Evolutionary conservation across 495 filamentous ascomycete genomes (phyloP), one percentile per base, ranked within the genome.

Genomic region (Penicillium silybi): DNA sequence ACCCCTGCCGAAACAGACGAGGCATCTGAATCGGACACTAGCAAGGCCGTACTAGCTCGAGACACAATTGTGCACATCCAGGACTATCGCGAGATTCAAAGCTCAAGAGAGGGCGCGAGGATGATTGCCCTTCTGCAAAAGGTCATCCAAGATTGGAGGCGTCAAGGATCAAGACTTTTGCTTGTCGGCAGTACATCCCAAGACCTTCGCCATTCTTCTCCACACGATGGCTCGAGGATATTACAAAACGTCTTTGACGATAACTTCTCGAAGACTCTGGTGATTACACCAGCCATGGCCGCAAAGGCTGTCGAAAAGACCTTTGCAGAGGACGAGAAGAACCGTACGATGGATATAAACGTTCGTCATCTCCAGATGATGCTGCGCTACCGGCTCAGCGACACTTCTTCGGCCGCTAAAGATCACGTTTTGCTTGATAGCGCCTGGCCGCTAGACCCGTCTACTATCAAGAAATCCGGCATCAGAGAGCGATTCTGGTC

Each of bases 31-130:
- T 15, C 32, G 4, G 43, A 51, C 6, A 25, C 44, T 17, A 32
- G 26, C 19, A 56, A 58, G n/a, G 48, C 50, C 37, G 46, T 43
- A n/a, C 56, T 62, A 18, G 27, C 57, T 27, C 63, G 64, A 35
- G 76, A 71, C 35, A 63, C 76, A n/a, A 89, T 97, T 50, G 71
- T 98, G 8, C 86, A 90, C 43, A 67, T 97, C 9, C 81, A 85
- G 57, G 91, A 96, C 62, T 90, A 89, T 59, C 81, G 82, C 22
- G 87, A 93, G 39, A 74, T 97, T 11, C 80, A 77, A 56, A 70
- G 72, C 46, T 83, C 86, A 1, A 61, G 73, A 8, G 78, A 84
- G 17, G 86, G 88, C n/a, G 63, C 78, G 1, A 76, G 73, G 25
- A 74, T 93, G 19, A 63, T 97, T 4, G 62, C 60, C 20, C 80